Evolutionary conservation across 164 flowering plant species (phyloP), one percentile per base, ranked within the genome.

Genomic region (Vitis rotundifolia): DNA sequence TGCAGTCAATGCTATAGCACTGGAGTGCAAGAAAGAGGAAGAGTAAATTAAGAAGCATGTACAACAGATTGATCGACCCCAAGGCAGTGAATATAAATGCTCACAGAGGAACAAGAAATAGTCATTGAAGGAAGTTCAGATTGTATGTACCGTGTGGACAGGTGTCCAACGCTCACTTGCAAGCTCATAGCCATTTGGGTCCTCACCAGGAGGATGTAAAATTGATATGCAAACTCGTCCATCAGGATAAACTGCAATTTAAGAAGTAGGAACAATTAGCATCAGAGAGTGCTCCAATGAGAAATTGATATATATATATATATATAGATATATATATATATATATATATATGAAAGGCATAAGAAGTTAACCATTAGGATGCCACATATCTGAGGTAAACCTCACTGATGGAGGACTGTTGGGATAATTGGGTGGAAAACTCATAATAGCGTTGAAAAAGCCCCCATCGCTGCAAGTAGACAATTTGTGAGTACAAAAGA

Each of bases 201-300:
- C 98, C 28, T 94, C 98, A n/a, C 98, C 98, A 66, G 98, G 97
- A 12, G 97, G 94, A 80, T 94, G 98, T 69, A 94, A 96, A 76
- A 94, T 94, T 48, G 98, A 94, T 61, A 94, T 92, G 81, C 97
- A 92, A 59, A 94, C 98, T 64, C 85, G 82, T 29, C 98, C 98
- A 82, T 94, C 98, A 8, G 86, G 76, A 79, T 94, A 94, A 69
- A 92, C 98, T 94, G 87, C 55, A 76, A 26, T 54, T 67, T 53
- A 72, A 1, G 9, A 8, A 59, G 49, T 14, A 53, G 19, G 10
- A 28, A 50, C 29, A 47, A 9, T 64, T 49, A 31, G 44, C 6
- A 12, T 14, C 11, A 31, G 44, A 3, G 44, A 37, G 44, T 37
- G 44, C 44, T 37, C 44, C 7, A 44, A 47, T 22, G 50, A 16